A percentile compares a stretch with the other conserved stretches of the same genome.
phyloP scores from a whole-genome alignment of 768 basidiomycete species.

The Lactifluus subvellereus region DNA sequence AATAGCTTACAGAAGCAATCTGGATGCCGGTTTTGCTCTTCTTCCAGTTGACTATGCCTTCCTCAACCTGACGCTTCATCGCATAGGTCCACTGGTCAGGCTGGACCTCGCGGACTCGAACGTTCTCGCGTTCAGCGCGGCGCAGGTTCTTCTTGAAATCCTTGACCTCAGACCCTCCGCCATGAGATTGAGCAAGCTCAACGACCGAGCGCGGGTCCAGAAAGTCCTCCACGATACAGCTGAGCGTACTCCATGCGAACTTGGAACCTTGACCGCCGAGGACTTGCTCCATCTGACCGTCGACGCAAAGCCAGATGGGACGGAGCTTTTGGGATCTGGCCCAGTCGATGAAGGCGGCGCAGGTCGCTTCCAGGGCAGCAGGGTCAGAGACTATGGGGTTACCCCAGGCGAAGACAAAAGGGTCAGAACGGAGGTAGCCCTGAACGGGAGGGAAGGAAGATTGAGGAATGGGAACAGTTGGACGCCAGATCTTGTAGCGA shows the following conservation, averaged over 20 bases:
- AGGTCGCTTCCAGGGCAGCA: constrained; percentile 42
- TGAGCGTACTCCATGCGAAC: constrained; percentile 53
- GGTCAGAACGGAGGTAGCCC: constrained; percentile 52
- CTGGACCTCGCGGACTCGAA: constrained; percentile 43
- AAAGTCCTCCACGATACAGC: constrained; percentile 60
- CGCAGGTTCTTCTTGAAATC: constrained; percentile 58
- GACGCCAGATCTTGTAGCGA: constrained; percentile 45
- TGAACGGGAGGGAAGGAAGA: constrained; percentile 53
- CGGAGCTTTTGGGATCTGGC: constrained; percentile 41
- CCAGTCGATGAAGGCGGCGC: constrained; percentile 36
- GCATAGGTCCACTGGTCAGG: constrained; percentile 38
- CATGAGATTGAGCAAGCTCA: constrained; percentile 36
- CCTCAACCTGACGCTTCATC: constrained; percentile 43
- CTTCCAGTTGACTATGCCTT: constrained; percentile 54
- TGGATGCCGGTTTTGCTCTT: constrained; percentile 48
- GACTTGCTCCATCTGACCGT: constrained; percentile 44
- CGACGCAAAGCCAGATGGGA: constrained; percentile 57
- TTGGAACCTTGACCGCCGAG: constrained; percentile 37
- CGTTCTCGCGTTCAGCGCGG: constrained; percentile 49
- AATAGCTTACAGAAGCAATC: constrained; percentile 31
- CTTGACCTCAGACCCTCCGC: constrained; percentile 38
- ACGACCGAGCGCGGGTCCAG: constrained; percentile 39
- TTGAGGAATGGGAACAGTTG: constrained; percentile 54
- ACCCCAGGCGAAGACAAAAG: constrained; percentile 32
- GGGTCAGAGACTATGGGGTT: constrained; percentile 24